phyloP scores from a whole-genome alignment of 2,329 filamentous ascomycete species.

The Helminthosporium solani region DNA sequence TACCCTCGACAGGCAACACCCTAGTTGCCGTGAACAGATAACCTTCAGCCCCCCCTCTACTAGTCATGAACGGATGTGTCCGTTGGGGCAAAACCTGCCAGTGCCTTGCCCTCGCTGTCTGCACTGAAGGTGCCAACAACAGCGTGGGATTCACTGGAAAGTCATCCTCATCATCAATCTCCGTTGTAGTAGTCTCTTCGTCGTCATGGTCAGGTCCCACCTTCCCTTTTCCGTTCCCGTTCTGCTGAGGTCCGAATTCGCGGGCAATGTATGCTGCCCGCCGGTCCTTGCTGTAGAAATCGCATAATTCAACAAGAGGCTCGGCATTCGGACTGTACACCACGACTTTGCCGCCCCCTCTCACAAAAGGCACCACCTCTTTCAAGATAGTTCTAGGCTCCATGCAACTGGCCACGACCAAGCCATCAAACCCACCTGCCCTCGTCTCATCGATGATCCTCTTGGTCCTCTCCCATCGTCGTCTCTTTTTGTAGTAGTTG shows the following conservation, averaged over 20 bases:
- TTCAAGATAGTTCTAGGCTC: constrained; percentile 75
- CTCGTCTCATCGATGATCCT: constrained; percentile 73
- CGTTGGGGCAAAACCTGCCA: constrained; percentile 92
- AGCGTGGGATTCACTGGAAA: constrained; percentile 88
- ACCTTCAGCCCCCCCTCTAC: constrained; percentile 81
- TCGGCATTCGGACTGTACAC: constrained; percentile 83
- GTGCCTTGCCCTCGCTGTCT: constrained; percentile 73
- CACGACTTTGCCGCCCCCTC: constrained; percentile 79
- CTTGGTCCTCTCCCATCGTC: constrained; percentile 73
- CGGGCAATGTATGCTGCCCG: constrained; percentile 63
- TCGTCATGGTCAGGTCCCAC: constrained; percentile 14
- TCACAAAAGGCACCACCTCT: constrained; percentile 74
- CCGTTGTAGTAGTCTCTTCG: constrained; percentile 14
- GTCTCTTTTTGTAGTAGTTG: constrained; percentile 84
- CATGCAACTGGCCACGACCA: constrained; percentile 81
- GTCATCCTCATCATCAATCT: constrained; percentile 52
- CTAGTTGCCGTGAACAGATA: constrained; percentile 84
- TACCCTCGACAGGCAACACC: constrained; percentile 76
- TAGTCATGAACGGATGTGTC: constrained; percentile 94
- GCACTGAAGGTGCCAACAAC: constrained; percentile 74
- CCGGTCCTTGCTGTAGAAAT: constrained; percentile 79
- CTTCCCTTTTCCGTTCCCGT: constrained; percentile 3
- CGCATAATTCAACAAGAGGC: constrained; percentile 72
- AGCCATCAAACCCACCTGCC: constrained; percentile 75
- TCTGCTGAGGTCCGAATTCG: constrained; percentile 23